Percentiles rank a stretch among this genome's conserved stretches.
phyloP scores from a whole-genome alignment of 2,329 filamentous ascomycete species.

The Magnaporthiopsis rhizophila region DNA sequence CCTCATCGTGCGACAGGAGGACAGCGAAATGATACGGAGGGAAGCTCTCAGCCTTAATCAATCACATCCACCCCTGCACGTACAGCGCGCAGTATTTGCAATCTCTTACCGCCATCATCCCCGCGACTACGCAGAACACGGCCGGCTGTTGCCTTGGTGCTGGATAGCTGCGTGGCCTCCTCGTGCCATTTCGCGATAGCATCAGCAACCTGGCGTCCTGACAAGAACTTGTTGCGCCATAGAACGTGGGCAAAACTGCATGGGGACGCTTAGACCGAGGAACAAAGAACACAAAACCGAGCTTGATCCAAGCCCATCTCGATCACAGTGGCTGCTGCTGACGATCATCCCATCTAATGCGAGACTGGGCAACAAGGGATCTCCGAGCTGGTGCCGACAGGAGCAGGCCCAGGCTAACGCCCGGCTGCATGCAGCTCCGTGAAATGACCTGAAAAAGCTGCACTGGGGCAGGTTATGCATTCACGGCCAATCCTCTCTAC shows the following conservation, averaged over 20 bases:
- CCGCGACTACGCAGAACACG: neutral
- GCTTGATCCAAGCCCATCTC: neutral
- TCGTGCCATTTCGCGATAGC: neutral
- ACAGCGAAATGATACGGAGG: neutral
- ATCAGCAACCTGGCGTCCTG: neutral
- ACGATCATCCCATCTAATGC: neutral
- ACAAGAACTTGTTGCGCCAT: neutral
- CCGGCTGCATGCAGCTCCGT: neutral
- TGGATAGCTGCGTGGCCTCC: too few relatives aligned
- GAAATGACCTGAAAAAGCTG: neutral
- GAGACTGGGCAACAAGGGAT: neutral
- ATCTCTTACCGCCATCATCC: too few relatives aligned
- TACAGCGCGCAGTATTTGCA: neutral
- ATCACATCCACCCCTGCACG: neutral
- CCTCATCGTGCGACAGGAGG: neutral
- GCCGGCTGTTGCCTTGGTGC: too few relatives aligned
- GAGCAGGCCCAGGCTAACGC: neutral
- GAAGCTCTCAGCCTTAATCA: neutral
- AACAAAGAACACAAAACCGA: neutral
- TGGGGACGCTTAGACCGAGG: too few relatives aligned
- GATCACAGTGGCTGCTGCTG: neutral
- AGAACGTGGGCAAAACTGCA: neutral
- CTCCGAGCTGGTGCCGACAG: neutral
- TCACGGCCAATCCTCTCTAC: neutral
- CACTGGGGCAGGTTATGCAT: too few relatives aligned